Conservation (phyloP, 371 early-diverging fungal species). For the Amoeboaphelidium occidentale region DNA sequence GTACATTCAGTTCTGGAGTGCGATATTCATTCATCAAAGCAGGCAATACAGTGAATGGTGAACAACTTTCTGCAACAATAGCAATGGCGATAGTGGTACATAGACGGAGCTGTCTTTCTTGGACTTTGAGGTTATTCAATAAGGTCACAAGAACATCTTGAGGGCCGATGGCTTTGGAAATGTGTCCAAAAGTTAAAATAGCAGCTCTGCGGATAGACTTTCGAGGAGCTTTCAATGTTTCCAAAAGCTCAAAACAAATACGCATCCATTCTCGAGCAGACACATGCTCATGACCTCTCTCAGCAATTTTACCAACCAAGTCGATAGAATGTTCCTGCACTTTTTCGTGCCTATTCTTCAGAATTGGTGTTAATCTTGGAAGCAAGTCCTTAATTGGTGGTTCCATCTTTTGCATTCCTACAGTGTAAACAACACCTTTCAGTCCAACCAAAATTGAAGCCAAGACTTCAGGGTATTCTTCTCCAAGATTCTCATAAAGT, state of each 20-base stretch:
- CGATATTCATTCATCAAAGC: conserved; percentile 97
- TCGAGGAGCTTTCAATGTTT: conserved; percentile 82
- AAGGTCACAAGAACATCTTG: conserved; percentile 94
- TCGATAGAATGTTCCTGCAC: conserved; percentile 85
- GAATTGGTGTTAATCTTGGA: conserved; percentile 82
- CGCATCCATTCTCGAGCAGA: conserved; percentile 97
- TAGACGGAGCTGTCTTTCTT: conserved; percentile 92
- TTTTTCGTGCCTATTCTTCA: conserved; percentile 91
- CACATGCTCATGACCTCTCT: conserved; percentile 93
- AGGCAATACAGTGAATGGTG: conserved; percentile 90
- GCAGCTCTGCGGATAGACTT: conserved; percentile 85
- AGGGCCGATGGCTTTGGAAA: conserved; percentile 96
- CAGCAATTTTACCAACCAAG: conserved; percentile 88
- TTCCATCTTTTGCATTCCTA: conserved; percentile 91
- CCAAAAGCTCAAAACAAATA: conserved; percentile 87
- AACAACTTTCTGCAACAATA: conserved; percentile 73
- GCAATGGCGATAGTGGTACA: conserved; percentile 95
- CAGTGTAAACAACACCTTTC: conserved; percentile 77
- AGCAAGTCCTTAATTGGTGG: conserved; percentile 92
- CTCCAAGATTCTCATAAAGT: conserved; percentile 87
- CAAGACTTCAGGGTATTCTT: conserved; percentile 93
- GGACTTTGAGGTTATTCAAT: conserved; percentile 88
- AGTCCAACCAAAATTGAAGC: conserved; percentile 77
- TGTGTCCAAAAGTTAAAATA: conserved; percentile 91
- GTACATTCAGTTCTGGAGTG: conserved; percentile 89